Percentiles rank a stretch among this genome's conserved stretches.
Evolutionary conservation across 2,329 filamentous ascomycete species (phyloP).

Genomic region (Xylariomycetidae sp.): DNA sequence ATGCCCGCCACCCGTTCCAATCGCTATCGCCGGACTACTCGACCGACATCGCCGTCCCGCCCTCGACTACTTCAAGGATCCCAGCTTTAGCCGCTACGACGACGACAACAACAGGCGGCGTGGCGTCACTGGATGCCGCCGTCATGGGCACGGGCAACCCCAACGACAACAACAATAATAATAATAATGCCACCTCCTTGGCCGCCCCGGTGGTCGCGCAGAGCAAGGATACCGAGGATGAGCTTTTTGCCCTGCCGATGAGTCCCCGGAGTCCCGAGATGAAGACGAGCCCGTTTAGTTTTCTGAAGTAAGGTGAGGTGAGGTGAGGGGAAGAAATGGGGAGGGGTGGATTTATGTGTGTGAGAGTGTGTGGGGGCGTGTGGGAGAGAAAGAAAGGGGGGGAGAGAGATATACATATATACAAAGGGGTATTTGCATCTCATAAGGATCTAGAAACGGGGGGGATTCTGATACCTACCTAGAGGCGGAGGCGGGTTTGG

Average conservation of each 20-base stretch:
- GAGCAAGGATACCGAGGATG: constrained; percentile 63
- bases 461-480: too few species aligned
- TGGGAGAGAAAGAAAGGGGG: too few species aligned
- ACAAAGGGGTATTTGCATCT: too few species aligned
- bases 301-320: constrained; percentile 38
- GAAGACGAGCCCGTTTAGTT: constrained; percentile 74
- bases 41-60: background rate
- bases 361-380: too few species aligned
- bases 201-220: constrained; percentile 18
- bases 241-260: constrained; percentile 81
- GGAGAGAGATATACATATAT: too few species aligned
- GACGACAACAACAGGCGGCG: constrained; percentile 13
- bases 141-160: too few species aligned
- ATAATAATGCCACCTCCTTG: constrained; percentile 21
- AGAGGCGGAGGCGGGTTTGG: too few species aligned
- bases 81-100: constrained; percentile 14
- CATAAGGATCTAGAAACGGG: too few species aligned
- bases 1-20: constrained; percentile 6
- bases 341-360: too few species aligned
- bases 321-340: too few species aligned
- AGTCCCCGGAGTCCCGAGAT: constrained; percentile 84
- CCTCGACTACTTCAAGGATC: background rate
- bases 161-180: constrained; percentile 27
- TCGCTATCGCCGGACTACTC: constrained; percentile 3
- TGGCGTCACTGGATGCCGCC: constrained; percentile 36